Conservation (phyloP, 2,329 filamentous ascomycete genomes). For the Emericellopsis atlantica region DNA sequence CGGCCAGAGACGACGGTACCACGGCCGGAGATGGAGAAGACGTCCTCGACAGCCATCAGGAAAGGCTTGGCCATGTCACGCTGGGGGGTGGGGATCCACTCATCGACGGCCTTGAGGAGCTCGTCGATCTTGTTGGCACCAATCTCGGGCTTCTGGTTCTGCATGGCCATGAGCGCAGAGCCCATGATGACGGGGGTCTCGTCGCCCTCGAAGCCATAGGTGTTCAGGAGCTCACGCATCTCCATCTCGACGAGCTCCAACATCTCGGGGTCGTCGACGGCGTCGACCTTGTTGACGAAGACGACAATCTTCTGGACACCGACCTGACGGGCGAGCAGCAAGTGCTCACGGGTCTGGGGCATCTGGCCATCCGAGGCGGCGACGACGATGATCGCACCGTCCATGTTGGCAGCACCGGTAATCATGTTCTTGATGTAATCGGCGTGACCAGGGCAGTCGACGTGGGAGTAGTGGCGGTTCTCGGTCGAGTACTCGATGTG, state of each 20-base stretch:
- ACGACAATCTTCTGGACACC: slow-evolving; percentile 97
- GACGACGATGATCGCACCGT: slow-evolving; percentile 96
- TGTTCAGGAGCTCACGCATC: slow-evolving; percentile 90
- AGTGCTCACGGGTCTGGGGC: slow-evolving; percentile 97
- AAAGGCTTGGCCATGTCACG: slow-evolving; percentile 97
- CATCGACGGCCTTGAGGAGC: slow-evolving; percentile 78
- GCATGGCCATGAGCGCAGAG: slow-evolving; percentile 87
- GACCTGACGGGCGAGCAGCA: slow-evolving; percentile 94
- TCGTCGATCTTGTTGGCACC: slow-evolving; percentile 81
- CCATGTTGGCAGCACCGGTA: slow-evolving; percentile 98
- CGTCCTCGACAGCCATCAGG: slow-evolving; percentile 95
- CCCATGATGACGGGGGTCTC: slow-evolving; percentile 96
- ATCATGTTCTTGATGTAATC: slow-evolving; percentile 99
- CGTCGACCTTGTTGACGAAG: slow-evolving; percentile 99
- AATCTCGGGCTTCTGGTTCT: slow-evolving; percentile 77
- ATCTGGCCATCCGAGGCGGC: slow-evolving; percentile 98
- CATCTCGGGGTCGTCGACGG: slow-evolving; percentile 97
- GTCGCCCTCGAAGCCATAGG: slow-evolving; percentile 96
- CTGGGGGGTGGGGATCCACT: slow-evolving; percentile 90
- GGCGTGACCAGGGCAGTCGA: slow-evolving; percentile 98
- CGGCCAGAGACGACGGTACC: slow-evolving; percentile 94
- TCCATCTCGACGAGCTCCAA: slow-evolving; percentile 99
- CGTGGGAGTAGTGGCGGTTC: slow-evolving; percentile 92
- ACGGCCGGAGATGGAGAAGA: slow-evolving; percentile 83
- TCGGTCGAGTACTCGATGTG: slow-evolving; percentile 98